Base-by-base conservation (phyloP, 495 filamentous ascomycete genomes). In the Cladorrhinum samala region DNA sequence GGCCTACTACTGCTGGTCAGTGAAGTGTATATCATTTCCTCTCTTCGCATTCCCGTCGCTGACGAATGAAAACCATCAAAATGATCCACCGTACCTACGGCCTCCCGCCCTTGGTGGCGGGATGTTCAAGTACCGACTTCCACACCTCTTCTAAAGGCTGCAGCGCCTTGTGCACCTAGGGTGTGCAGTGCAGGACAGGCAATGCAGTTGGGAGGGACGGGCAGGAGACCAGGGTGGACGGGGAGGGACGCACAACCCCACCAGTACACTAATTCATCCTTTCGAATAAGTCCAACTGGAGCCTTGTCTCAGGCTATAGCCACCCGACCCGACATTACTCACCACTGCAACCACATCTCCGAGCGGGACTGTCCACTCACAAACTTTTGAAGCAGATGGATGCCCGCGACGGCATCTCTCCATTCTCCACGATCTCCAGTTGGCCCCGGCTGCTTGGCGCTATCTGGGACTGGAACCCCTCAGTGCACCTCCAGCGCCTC, bases 401-500 rank as follows among this genome's bases (percentile, higher is more conserved):
- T 27, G 18, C 38, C 41, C 37, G 52, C 36, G 38, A 23, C 11
- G 9, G 24, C 51, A 37, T 21, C 43, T 53, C 55, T 48, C 56
- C 52, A 18, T 52, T 54, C 51, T 59, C 59, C 56, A 59, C 56
- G 56, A 59, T 59, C 59, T 58, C n/a, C n/a, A n/a, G n/a, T n/a
- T n/a, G 47, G 40, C 48, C 24, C 36, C 11, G 30, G 48, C 45
- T 16, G 38, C 42, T 23, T 30, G 17, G 38, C 43, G 37, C 46
- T 52, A 54, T 54, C 46, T 30, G 11, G 6, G 11, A 33, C 27
- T 11, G 11, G 6, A 33, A 33, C 27, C 27, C 27, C 27, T 33
- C 27, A 11, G 11, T 33, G 27, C 27, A 5, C 27, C 27, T 33
- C 27, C 27, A 5, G 5, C 38, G 16, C n/a, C 30, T 37, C 17